Conservation (phyloP, 371 early-diverging fungal species). For the Apophysomyces trapeziformis region DNA sequence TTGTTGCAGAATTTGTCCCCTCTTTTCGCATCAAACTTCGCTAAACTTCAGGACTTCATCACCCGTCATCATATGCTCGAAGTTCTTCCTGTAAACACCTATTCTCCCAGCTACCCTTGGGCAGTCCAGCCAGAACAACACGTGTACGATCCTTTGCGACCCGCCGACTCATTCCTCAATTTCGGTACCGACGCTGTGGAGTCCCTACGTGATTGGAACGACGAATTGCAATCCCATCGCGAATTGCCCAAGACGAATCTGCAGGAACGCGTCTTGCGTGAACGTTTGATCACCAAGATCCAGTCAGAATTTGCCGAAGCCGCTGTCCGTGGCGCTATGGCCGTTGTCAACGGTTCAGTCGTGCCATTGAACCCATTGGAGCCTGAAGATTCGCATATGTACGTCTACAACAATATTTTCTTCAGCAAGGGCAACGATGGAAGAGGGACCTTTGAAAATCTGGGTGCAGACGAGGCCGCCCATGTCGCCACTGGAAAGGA, state of each 20-base stretch:
- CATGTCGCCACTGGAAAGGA: slow-evolving; percentile 95
- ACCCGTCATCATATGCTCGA: slow-evolving; percentile 82
- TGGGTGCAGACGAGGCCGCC: slow-evolving; percentile 92
- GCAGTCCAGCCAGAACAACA: slow-evolving; percentile 64
- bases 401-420: slow-evolving; percentile 93
- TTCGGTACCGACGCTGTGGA: slow-evolving; percentile 75
- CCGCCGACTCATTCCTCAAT: slow-evolving; percentile 68
- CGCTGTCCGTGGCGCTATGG: slow-evolving; percentile 83
- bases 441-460: slow-evolving; percentile 76
- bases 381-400: slow-evolving; percentile 83
- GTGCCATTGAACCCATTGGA: slow-evolving; percentile 84
- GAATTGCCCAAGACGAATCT: slow-evolving; percentile 79
- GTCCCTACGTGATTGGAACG: slow-evolving; percentile 94
- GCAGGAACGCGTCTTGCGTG: slow-evolving; percentile 88
- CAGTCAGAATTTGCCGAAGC: slow-evolving; percentile 93
- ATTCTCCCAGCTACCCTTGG: slow-evolving; percentile 84
- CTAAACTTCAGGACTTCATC: slow-evolving; percentile 68
- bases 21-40: slow-evolving; percentile 71
- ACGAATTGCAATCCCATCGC: slow-evolving; percentile 89
- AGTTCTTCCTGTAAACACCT: slow-evolving; percentile 70
- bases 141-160: slow-evolving; percentile 67
- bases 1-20: slow-evolving; percentile 73
- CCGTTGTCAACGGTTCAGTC: slow-evolving; percentile 82
- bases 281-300: slow-evolving; percentile 80
- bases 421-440: slow-evolving; percentile 92